Conservation (phyloP, 768 basidiomycete species). For the Filobasidium floriforme region DNA sequence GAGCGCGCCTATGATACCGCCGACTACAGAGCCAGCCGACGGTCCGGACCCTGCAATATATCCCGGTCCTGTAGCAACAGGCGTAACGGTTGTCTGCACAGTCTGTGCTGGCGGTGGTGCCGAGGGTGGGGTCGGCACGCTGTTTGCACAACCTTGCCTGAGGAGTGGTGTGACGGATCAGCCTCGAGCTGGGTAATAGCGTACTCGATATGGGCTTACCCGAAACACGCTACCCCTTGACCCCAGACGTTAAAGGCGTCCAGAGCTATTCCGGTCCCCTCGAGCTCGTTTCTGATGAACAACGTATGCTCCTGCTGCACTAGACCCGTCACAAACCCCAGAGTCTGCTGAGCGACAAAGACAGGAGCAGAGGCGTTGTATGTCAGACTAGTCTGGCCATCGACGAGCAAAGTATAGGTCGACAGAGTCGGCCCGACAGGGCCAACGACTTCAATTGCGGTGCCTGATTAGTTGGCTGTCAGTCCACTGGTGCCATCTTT, state of each 20-base stretch:
- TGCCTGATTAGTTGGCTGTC: background rate
- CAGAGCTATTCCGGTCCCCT: conserved; percentile 12
- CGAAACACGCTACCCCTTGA: conserved; percentile 12
- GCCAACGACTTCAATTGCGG: conserved; percentile 3
- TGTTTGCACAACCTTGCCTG: conserved; percentile 12
- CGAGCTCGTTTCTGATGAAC: conserved; percentile 10
- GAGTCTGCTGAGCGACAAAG: conserved; percentile 3
- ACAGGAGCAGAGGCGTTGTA: conserved; percentile 1
- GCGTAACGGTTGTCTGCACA: background rate
- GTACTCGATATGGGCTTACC: conserved; percentile 1
- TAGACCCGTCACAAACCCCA: conserved; percentile 1
- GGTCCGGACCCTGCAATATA: conserved; percentile 4
- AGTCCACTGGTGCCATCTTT: background rate
- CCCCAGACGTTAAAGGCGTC: conserved; percentile 15
- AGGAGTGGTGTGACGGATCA: background rate
- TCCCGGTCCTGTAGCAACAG: conserved; percentile 5
- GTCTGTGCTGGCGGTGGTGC: background rate
- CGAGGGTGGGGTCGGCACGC: background rate
- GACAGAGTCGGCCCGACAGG: conserved; percentile 8
- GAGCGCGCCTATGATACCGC: conserved; percentile 7
- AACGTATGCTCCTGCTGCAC: conserved; percentile 8
- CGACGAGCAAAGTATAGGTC: conserved; percentile 3
- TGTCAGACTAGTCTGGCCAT: background rate
- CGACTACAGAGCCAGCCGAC: conserved; percentile 4
- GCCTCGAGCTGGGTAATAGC: background rate